Conservation (phyloP, 164 flowering plant species). For the Stephania japonica region DNA sequence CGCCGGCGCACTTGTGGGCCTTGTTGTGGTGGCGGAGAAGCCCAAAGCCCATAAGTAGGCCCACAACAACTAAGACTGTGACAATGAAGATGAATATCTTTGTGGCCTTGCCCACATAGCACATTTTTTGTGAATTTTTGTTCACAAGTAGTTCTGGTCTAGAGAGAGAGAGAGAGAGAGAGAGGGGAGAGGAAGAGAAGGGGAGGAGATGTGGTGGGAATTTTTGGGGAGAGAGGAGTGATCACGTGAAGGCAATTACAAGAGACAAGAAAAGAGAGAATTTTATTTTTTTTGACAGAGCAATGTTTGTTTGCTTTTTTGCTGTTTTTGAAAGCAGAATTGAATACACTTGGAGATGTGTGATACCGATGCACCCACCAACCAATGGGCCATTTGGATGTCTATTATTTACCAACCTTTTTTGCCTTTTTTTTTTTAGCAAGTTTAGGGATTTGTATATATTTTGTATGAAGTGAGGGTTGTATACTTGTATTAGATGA, state of each 20-base stretch:
- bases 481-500: no score
- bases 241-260: constrained; percentile 7
- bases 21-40: constrained; percentile 37
- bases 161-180: background rate
- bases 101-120: constrained; percentile 87
- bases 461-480: no score
- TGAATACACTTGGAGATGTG: no score
- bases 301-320: background rate
- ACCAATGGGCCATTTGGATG: no score
- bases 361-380: no score
- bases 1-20: constrained; percentile 41
- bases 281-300: background rate
- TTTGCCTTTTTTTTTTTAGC: no score
- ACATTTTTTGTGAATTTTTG: constrained; percentile 30
- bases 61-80: constrained; percentile 42
- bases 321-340: background rate
- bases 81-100: constrained; percentile 88
- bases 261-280: background rate
- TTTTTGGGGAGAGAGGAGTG: background rate
- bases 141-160: background rate
- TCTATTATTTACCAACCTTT: no score
- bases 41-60: constrained; percentile 58
- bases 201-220: background rate
- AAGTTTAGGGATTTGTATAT: no score
- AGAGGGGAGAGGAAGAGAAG: background rate